phyloP scores from a whole-genome alignment of 495 filamentous ascomycete species.

The Hypoxylon lienhwacheense region DNA sequence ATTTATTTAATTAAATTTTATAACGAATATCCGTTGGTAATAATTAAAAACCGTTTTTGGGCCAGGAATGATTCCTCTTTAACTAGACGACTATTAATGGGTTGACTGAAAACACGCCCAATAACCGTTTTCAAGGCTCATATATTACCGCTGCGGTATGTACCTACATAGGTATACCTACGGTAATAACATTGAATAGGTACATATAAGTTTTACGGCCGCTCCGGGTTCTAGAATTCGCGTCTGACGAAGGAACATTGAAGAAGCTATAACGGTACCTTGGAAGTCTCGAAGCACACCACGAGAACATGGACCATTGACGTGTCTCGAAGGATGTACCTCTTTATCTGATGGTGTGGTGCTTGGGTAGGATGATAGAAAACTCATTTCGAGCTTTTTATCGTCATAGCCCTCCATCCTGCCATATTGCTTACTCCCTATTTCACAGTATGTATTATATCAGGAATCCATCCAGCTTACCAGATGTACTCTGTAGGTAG shows the following conservation, averaged over 20 bases:
- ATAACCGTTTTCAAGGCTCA: not conserved
- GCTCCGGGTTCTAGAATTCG: not conserved
- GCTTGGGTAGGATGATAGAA: slow-evolving; percentile 17
- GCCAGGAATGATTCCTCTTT: no score
- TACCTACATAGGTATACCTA: not conserved
- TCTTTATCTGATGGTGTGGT: slow-evolving; percentile 24
- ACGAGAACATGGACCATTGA: no score
- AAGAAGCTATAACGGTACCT: slow-evolving; percentile 1
- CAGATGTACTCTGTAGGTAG: no score
- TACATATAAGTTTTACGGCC: no score
- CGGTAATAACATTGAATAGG: not conserved
- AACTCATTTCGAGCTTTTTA: slow-evolving; percentile 13
- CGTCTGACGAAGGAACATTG: slow-evolving; percentile 6
- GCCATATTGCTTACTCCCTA: slow-evolving; percentile 22
- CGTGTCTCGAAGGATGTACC: slow-evolving; percentile 9
- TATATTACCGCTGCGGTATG: no score
- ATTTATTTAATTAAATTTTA: no score
- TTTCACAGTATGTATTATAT: no score
- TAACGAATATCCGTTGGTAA: no score
- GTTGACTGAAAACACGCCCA: no score
- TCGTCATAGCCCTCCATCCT: slow-evolving; percentile 29
- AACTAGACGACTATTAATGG: no score
- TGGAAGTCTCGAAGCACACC: not conserved
- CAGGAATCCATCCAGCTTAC: no score
- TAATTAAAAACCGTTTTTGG: no score